Evolutionary conservation across 192 early-diverging fungal genomes (phyloP).

Genomic region (Mortierella claussenii): DNA sequence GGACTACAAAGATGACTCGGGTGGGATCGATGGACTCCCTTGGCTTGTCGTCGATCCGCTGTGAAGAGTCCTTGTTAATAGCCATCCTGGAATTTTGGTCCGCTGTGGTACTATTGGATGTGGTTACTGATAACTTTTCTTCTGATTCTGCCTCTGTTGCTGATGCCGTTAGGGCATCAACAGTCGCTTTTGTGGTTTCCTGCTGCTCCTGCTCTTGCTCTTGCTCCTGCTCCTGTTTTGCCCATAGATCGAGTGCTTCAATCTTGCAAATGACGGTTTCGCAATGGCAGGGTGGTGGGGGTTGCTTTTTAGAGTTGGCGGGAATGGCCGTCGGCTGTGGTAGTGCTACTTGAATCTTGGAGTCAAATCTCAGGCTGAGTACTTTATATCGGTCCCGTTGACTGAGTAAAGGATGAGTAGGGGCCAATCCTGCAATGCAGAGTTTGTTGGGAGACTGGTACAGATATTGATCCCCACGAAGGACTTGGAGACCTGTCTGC

Average conservation of each 20-base stretch:
- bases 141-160: constrained; percentile 6
- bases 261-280: constrained; percentile 49
- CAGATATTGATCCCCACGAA: constrained; percentile 39
- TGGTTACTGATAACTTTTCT: neutral
- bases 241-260: constrained; percentile 28
- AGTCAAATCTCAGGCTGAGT: constrained; percentile 30
- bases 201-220: neutral
- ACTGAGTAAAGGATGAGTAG: constrained; percentile 37
- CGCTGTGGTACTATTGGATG: neutral
- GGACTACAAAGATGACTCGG: constrained; percentile 37
- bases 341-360: constrained; percentile 11
- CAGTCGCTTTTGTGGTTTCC: neutral
- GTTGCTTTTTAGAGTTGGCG: constrained; percentile 41
- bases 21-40: constrained; percentile 35
- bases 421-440: constrained; percentile 37
- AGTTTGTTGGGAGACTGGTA: constrained; percentile 54
- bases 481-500: constrained; percentile 22
- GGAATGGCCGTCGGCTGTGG: constrained; percentile 41
- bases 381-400: constrained; percentile 29
- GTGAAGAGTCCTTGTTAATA: neutral
- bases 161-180: neutral
- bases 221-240: neutral
- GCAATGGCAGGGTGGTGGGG: constrained; percentile 29
- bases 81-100: neutral
- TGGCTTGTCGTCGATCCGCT: neutral